Conservation (phyloP, 306 rosid species). For the Cucurbita ficifolia region DNA sequence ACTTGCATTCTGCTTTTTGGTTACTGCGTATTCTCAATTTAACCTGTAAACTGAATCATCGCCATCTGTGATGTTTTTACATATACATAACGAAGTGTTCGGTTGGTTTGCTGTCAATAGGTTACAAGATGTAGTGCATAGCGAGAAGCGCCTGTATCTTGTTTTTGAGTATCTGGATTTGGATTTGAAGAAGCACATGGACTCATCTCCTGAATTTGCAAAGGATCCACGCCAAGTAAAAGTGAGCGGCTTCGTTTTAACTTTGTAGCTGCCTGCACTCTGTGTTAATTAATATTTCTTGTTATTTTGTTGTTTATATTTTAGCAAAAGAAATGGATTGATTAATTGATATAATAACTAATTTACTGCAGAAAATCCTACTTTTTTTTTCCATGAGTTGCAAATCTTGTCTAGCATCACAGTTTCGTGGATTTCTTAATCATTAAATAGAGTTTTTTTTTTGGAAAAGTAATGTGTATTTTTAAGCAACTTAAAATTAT, state of each 20-base stretch:
- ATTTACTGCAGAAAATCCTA: background rate
- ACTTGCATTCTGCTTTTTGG: background rate
- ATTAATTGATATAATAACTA: background rate
- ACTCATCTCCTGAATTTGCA: constrained; percentile 80
- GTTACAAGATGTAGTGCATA: constrained; percentile 88
- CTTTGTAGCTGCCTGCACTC: background rate
- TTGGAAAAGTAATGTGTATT: background rate
- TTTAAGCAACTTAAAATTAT: background rate
- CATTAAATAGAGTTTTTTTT: background rate
- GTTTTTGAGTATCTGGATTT: constrained; percentile 95
- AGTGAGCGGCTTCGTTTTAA: constrained; percentile 24
- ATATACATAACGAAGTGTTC: background rate
- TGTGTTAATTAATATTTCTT: background rate
- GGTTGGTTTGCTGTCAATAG: constrained; percentile 29
- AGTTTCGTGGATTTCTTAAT: background rate
- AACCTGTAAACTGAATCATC: background rate
- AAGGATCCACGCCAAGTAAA: constrained; percentile 79
- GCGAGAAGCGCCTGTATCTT: constrained; percentile 84
- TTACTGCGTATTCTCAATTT: background rate
- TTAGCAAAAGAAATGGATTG: background rate
- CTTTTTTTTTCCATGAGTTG: background rate
- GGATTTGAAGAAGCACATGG: constrained; percentile 98
- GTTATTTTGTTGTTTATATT: background rate
- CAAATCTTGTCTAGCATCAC: background rate
- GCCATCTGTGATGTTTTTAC: background rate